Percentiles rank a stretch among this genome's conserved stretches.
phyloP scores from a whole-genome alignment of 2,329 filamentous ascomycete species.

The Clarireedia hainanense region DNA sequence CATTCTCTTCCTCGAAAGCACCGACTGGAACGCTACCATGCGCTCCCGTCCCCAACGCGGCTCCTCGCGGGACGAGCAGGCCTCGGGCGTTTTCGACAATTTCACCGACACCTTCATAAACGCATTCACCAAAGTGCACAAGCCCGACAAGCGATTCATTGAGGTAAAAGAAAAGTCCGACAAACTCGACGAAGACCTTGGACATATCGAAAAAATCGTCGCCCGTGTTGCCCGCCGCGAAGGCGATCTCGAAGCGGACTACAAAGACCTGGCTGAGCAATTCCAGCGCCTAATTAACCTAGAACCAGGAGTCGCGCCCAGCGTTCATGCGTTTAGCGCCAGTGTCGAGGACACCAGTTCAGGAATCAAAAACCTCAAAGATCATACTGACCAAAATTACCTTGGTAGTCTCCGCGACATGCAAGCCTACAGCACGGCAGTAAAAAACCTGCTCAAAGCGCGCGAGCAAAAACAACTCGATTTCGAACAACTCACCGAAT shows the following conservation, averaged over 20 bases:
- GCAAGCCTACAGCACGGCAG: conserved; percentile 83
- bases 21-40: conserved; percentile 97
- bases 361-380: conserved; percentile 73
- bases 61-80: conserved; percentile 44
- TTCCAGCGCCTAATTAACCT: conserved; percentile 89
- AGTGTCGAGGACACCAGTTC: conserved; percentile 77
- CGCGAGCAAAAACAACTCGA: conserved; percentile 97
- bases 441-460: conserved; percentile 83
- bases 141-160: conserved; percentile 87
- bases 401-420: conserved; percentile 88
- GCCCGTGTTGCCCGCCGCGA: conserved; percentile 83
- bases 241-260: conserved; percentile 78
- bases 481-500: conserved; percentile 92
- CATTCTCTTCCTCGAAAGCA: conserved; percentile 83
- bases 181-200: conserved; percentile 89
- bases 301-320: conserved; percentile 76
- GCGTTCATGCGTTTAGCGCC: conserved; percentile 78
- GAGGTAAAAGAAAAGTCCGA: conserved; percentile 88
- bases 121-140: conserved; percentile 93
- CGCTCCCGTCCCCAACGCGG: conserved; percentile 62
- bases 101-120: conserved; percentile 96
- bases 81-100: conserved; percentile 78
- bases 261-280: conserved; percentile 83
- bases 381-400: conserved; percentile 93
- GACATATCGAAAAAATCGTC: conserved; percentile 92